Evolutionary conservation across 495 filamentous ascomycete species (phyloP), one percentile per base, ranked within the genome.

Genomic region (Hamigera avellanea): DNA sequence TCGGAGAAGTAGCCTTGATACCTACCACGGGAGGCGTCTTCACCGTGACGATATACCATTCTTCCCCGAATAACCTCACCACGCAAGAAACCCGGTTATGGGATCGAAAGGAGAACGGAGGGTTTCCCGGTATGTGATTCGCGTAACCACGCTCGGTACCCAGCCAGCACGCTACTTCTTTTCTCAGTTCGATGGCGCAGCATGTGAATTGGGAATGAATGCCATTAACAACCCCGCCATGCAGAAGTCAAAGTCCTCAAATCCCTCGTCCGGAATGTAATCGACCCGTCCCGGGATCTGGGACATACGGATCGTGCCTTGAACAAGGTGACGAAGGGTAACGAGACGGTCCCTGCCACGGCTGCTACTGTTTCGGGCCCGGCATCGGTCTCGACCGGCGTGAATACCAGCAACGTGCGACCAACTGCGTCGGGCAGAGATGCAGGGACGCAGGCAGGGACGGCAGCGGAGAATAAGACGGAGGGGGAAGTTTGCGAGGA

Each of bases 1-100:
- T 98, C 0, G 87, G 89, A 31, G 89, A 96, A 57, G 80, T 98
- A 10, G 75, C 91, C n/a, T 76, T 98, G 0, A 72, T 89, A 27
- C 91, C 91, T 0, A 53, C 76, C 13, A 93, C 85, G 0, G 88
- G 91, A 16, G 91, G 91, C 0, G 58, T 81, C 15, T 98, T 98
- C 53, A 67, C 72, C 9, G 73, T 94, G 4, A 69, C 78, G 32
- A 74, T 86, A 26, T 61, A 66, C 43, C 57, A 66, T 48, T 41
- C 46, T 7, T 46, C 43, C 6, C 9, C 19, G n/a, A 44, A 49
- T 8, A 16, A 43, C 32, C 42, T 32, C 1, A 28, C 39, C 19
- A 51, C 56, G 25, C 48, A 64, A 45, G 63, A 65, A 31, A 66
- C 55, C 25, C 43, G 78, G 2, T 60, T 98, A 16, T 98, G 91